phyloP scores from a whole-genome alignment of 305 asterid species.

The Vinca major region DNA sequence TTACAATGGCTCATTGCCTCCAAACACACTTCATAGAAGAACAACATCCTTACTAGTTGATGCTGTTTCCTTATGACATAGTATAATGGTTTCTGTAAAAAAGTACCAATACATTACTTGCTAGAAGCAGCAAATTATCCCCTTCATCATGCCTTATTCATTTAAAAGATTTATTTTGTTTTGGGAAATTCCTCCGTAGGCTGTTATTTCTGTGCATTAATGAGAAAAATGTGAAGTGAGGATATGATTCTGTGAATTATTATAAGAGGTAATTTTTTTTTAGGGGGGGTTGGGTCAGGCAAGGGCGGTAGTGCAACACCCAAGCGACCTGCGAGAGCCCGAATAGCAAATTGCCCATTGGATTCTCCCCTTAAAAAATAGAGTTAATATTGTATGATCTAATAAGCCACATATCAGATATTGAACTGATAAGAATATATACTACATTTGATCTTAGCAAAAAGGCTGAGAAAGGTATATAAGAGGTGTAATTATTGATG shows the following conservation, averaged over 20 bases:
- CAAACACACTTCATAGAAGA: conserved; percentile 33
- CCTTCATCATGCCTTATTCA: background rate
- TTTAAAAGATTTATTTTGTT: background rate
- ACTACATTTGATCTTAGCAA: too few relatives aligned
- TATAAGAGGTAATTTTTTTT: background rate
- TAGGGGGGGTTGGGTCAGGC: too few relatives aligned
- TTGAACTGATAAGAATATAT: too few relatives aligned
- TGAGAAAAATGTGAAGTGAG: background rate
- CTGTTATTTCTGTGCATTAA: too few relatives aligned
- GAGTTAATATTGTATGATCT: too few relatives aligned
- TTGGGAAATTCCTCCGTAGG: background rate
- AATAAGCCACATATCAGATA: too few relatives aligned
- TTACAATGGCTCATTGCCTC: conserved; percentile 22
- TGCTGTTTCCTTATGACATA: conserved; percentile 34
- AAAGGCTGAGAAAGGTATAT: too few relatives aligned
- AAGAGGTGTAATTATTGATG: background rate
- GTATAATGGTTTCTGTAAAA: conserved; percentile 12
- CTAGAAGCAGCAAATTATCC: background rate
- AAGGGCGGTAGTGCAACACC: too few relatives aligned
- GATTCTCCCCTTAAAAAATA: too few relatives aligned
- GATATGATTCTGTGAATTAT: conserved; percentile 6
- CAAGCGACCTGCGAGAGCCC: too few relatives aligned
- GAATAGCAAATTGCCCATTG: too few relatives aligned
- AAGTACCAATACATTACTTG: conserved; percentile 3
- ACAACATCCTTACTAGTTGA: conserved; percentile 50